Conservation (phyloP, 345 rosid genomes). For the Melaleuca alternifolia region DNA sequence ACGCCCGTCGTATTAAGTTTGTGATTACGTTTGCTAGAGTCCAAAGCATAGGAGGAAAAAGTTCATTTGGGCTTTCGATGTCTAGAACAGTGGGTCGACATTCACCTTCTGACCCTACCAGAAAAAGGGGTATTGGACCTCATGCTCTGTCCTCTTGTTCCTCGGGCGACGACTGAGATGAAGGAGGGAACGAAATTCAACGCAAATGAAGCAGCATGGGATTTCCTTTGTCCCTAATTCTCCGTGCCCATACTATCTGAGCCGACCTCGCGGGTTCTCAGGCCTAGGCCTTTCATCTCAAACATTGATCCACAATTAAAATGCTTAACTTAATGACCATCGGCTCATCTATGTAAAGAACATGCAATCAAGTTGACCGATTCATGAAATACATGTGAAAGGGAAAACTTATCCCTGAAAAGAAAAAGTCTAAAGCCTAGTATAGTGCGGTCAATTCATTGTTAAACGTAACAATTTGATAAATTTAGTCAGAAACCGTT, state of each 20-base stretch:
- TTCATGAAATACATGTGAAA: neutral
- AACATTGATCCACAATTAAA: neutral
- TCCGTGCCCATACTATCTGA: neutral
- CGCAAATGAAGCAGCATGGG: neutral
- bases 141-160: neutral
- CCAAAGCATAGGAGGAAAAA: too few relatives aligned
- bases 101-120: neutral
- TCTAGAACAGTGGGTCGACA: neutral
- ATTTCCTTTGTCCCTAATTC: neutral
- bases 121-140: neutral
- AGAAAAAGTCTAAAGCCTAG: neutral
- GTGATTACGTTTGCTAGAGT: neutral
- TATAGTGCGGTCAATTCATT: fast-evolving
- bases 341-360: neutral
- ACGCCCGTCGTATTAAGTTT: neutral
- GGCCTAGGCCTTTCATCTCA: neutral
- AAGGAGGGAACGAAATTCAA: neutral
- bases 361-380: neutral
- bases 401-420: neutral
- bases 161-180: neutral
- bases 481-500: neutral
- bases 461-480: neutral
- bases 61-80: neutral
- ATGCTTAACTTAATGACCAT: neutral
- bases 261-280: neutral